A percentile compares a stretch with the other conserved stretches of the same genome.
Conservation (phyloP, 2,329 filamentous ascomycete genomes). For the Ophiostoma sp. region DNA sequence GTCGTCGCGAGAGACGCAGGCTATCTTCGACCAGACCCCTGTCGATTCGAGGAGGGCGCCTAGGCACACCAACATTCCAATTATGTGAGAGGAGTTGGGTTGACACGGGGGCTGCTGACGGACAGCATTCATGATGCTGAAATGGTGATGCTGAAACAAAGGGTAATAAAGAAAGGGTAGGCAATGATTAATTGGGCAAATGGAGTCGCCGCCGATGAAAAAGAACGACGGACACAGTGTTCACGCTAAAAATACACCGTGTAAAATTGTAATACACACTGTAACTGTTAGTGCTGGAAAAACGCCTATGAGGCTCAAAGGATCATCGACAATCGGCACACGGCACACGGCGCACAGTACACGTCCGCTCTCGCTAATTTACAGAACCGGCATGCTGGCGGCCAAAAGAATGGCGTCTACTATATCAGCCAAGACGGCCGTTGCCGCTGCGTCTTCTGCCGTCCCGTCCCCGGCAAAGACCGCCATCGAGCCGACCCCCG, state of each 20-base stretch:
- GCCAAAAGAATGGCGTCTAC: slow-evolving; percentile 30
- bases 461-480: not conserved
- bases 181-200: not conserved
- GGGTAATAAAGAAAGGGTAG: not conserved
- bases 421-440: slow-evolving; percentile 16
- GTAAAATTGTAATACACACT: no score
- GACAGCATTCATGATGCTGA: not conserved
- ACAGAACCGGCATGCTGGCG: slow-evolving; percentile 26
- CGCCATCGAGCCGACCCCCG: not conserved
- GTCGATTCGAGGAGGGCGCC: no score
- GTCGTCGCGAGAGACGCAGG: no score
- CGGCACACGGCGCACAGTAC: not conserved
- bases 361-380: not conserved
- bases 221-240: not conserved
- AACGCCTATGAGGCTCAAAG: not conserved
- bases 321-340: not conserved
- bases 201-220: not conserved
- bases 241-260: not conserved
- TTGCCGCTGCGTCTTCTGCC: not conserved
- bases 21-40: not conserved
- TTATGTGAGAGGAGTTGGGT: not conserved
- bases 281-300: not conserved
- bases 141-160: not conserved
- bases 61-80: not conserved
- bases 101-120: not conserved